Conservation (phyloP, 2,329 filamentous ascomycete genomes). For the Lecanicillium sp. region DNA sequence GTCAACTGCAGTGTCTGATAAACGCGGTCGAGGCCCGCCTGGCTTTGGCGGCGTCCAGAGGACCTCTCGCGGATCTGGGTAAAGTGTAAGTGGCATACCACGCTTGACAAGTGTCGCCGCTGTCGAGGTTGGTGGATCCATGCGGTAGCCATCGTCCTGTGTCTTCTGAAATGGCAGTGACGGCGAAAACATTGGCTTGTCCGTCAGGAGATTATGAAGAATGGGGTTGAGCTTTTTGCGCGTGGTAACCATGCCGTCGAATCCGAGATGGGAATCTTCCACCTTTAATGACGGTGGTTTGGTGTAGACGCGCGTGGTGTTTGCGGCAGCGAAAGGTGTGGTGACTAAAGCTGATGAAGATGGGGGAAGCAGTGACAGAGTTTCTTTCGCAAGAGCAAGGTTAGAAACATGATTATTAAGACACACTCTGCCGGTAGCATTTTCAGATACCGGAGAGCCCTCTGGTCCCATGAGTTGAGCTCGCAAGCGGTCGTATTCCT, state of each 20-base stretch:
- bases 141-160: constrained; percentile 25
- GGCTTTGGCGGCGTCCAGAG: constrained; percentile 62
- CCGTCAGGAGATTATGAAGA: constrained; percentile 91
- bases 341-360: constrained; percentile 85
- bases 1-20: constrained; percentile 77
- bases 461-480: constrained; percentile 42
- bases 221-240: constrained; percentile 65
- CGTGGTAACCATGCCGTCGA: constrained; percentile 44
- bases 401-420: constrained; percentile 54
- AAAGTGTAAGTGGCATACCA: constrained; percentile 80
- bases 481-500: constrained; percentile 69
- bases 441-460: constrained; percentile 21
- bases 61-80: constrained; percentile 62
- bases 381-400: constrained; percentile 60
- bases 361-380: constrained; percentile 68
- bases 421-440: constrained; percentile 17
- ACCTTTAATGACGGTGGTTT: constrained; percentile 26
- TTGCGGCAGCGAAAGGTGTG: constrained; percentile 73
- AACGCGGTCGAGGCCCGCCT: constrained; percentile 51
- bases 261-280: constrained; percentile 44
- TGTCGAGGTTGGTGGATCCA: constrained; percentile 14
- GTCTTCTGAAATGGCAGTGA: constrained; percentile 72
- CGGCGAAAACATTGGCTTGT: constrained; percentile 87
- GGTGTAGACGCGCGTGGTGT: constrained; percentile 19
- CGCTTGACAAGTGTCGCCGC: constrained; percentile 79